phyloP scores from a whole-genome alignment of 2,329 filamentous ascomycete species.

The Camptophora hylomeconis region DNA sequence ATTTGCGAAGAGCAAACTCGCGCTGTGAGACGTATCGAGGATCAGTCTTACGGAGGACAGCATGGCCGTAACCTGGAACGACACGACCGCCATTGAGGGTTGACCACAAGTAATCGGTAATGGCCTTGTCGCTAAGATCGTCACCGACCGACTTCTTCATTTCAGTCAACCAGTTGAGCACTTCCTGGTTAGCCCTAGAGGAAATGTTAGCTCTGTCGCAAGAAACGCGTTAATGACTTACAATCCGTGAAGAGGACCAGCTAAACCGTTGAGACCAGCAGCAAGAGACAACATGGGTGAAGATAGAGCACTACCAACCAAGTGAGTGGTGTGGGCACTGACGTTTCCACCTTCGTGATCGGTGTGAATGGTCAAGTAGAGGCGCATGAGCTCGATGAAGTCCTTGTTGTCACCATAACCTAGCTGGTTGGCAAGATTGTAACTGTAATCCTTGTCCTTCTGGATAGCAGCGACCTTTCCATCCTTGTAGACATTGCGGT shows the following conservation, averaged over 20 bases:
- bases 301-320: slow-evolving; percentile 91
- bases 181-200: slow-evolving; percentile 82
- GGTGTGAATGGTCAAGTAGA: slow-evolving; percentile 99
- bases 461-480: slow-evolving; percentile 92
- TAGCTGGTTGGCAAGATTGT: slow-evolving; percentile 99
- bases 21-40: slow-evolving; percentile 98
- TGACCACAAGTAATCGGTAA: slow-evolving; percentile 97
- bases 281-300: slow-evolving; percentile 94
- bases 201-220: slow-evolving; percentile 12
- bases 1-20: slow-evolving; percentile 85
- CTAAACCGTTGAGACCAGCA: slow-evolving; percentile 94
- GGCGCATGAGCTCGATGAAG: slow-evolving; percentile 95
- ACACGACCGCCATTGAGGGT: slow-evolving; percentile 93
- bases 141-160: slow-evolving; percentile 94
- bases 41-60: slow-evolving; percentile 98
- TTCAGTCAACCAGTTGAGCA: slow-evolving; percentile 96
- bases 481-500: slow-evolving; percentile 99
- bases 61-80: slow-evolving; percentile 95
- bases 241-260: slow-evolving; percentile 94
- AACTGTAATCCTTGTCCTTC: slow-evolving; percentile 99
- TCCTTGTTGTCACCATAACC: slow-evolving; percentile 90
- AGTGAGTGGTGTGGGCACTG: slow-evolving; percentile 93
- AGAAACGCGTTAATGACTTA: slow-evolving; percentile 18
- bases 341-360: slow-evolving; percentile 99
- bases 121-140: slow-evolving; percentile 89